These are phyloP conservation scores for Ophiocordyceps sinensis DNA, from an alignment of 2,329 filamentous ascomycete genomes.

Conservation along the genomic window DNA sequence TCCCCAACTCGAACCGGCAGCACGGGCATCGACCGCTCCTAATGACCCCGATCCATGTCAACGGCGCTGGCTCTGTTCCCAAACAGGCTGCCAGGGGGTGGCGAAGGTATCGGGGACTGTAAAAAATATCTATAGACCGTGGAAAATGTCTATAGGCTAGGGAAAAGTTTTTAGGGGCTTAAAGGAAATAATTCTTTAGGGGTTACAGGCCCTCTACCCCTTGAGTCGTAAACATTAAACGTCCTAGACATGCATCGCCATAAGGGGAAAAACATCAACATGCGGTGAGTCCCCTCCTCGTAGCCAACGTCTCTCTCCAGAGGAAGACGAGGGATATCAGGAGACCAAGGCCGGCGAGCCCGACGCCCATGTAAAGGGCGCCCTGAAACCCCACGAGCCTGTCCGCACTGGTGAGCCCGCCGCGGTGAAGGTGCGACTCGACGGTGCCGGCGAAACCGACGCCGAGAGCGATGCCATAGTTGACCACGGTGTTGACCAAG, in stretches of 20 bases:
- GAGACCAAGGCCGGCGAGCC: conserved; percentile 13
- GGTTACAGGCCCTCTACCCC: background rate
- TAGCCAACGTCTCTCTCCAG: background rate
- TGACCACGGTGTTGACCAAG: conserved; percentile 49
- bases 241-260: no score
- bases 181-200: no score
- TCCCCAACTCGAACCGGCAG: no score
- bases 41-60: no score
- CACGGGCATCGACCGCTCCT: no score
- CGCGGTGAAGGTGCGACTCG: conserved; percentile 26
- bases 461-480: conserved; percentile 53
- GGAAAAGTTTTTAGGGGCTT: no score
- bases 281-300: background rate
- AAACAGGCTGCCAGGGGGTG: no score
- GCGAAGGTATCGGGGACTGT: no score
- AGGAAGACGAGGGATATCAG: conserved; percentile 1
- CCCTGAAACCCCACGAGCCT: conserved; percentile 6
- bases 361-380: conserved; percentile 21
- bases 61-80: no score
- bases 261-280: background rate
- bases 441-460: conserved; percentile 53
- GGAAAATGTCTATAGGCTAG: no score
- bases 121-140: no score
- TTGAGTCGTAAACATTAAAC: background rate
- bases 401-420: conserved; percentile 5